phyloP scores from a whole-genome alignment of 495 filamentous ascomycete genomes.

The Penicillium chermesinum region DNA sequence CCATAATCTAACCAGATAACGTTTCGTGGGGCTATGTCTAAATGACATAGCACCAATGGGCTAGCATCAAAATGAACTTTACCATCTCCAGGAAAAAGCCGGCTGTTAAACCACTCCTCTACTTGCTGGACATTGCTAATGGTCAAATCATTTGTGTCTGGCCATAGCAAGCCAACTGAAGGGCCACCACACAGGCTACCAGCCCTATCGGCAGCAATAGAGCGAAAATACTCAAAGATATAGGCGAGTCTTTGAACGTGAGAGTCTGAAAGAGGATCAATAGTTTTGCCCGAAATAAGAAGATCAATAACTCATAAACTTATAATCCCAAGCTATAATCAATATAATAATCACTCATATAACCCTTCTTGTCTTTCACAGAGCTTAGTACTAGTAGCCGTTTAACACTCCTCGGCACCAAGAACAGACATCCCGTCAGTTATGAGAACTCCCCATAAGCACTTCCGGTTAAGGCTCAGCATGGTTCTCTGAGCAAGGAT shows the following conservation, averaged over 20 bases:
- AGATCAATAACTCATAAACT: too few species aligned
- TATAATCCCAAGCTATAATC: too few species aligned
- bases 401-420: too few species aligned
- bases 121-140: constrained; percentile 6
- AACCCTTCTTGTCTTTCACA: too few species aligned
- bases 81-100: constrained; percentile 6
- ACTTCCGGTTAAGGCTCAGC: too few species aligned
- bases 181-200: constrained; percentile 5
- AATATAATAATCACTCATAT: too few species aligned
- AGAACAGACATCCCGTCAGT: too few species aligned
- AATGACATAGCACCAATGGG: constrained; percentile 9
- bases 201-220: background rate
- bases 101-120: constrained; percentile 9
- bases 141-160: constrained; percentile 3
- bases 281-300: constrained; percentile 2
- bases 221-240: constrained; percentile 3
- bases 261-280: constrained; percentile 5
- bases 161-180: constrained; percentile 1
- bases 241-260: constrained; percentile 2
- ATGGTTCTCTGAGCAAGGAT: too few species aligned
- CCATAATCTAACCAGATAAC: constrained; percentile 11
- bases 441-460: too few species aligned
- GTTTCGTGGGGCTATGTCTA: constrained; percentile 11
- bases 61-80: constrained; percentile 3
- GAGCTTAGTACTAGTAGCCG: too few species aligned